Conservation (phyloP, 2,329 filamentous ascomycete species). For the Colletotrichum paranaense region DNA sequence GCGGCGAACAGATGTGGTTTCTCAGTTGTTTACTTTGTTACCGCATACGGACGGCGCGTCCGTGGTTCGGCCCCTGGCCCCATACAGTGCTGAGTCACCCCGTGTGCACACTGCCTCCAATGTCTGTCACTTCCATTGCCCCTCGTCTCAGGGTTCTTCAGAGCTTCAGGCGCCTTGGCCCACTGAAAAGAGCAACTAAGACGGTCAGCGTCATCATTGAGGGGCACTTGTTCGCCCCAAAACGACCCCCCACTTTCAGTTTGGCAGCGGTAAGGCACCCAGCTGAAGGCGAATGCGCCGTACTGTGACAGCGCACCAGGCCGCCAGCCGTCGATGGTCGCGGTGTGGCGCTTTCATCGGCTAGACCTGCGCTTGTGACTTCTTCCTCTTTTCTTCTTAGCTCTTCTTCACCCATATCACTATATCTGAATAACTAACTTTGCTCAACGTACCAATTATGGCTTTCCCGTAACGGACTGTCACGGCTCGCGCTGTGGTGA, state of each 20-base stretch:
- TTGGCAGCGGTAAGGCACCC: background rate
- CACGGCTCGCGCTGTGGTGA: slow-evolving; percentile 65
- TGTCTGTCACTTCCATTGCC: background rate
- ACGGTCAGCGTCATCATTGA: slow-evolving; percentile 32
- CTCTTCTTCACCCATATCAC: slow-evolving; percentile 9
- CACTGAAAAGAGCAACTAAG: slow-evolving; percentile 1
- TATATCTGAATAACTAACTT: slow-evolving; percentile 17
- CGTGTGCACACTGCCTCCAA: background rate
- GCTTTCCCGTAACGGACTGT: slow-evolving; percentile 59
- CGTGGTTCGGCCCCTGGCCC: slow-evolving; percentile 2
- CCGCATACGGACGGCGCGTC: slow-evolving; percentile 39
- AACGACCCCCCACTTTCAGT: slow-evolving; percentile 18
- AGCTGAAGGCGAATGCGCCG: background rate
- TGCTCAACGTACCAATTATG: slow-evolving; percentile 47
- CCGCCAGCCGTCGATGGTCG: slow-evolving; percentile 7
- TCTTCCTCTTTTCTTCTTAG: slow-evolving; percentile 29
- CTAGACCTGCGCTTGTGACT: slow-evolving; percentile 16
- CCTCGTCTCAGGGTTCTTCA: background rate
- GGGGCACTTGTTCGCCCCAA: slow-evolving; percentile 19
- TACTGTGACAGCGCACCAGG: slow-evolving; percentile 35
- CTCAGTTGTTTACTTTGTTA: slow-evolving; percentile 41
- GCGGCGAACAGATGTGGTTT: slow-evolving; percentile 30
- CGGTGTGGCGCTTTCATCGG: slow-evolving; percentile 16
- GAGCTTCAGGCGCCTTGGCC: background rate
- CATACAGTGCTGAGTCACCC: background rate